Evolutionary conservation across 2,329 filamentous ascomycete species (phyloP).

Genomic region (Lithohypha guttulata): DNA sequence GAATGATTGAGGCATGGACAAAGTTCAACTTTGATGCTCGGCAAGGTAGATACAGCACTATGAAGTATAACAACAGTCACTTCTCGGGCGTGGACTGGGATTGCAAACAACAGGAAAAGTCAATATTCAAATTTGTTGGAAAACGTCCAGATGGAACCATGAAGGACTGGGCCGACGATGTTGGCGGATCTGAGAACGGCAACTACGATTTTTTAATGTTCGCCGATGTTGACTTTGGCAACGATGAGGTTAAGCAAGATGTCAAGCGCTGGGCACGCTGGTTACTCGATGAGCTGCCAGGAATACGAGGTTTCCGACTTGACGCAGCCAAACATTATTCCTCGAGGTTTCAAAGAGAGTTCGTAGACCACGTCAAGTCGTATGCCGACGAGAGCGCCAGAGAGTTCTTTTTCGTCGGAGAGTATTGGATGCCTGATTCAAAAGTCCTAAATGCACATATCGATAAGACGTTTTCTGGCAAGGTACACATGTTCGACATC

Average conservation of each 20-base stretch:
- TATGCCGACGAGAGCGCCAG: conserved; percentile 28
- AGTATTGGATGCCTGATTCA: conserved; percentile 56
- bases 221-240: conserved; percentile 55
- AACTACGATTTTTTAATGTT: conserved; percentile 58
- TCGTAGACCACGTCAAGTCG: conserved; percentile 47
- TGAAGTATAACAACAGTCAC: conserved; percentile 57
- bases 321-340: conserved; percentile 66
- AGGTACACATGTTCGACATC: conserved; percentile 55
- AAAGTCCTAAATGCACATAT: conserved; percentile 48
- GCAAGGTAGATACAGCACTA: conserved; percentile 46
- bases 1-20: conserved; percentile 55
- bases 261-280: conserved; percentile 58
- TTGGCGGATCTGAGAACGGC: conserved; percentile 50
- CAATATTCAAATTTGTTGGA: conserved; percentile 55
- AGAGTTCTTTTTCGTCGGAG: conserved; percentile 55
- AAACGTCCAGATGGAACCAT: conserved; percentile 42
- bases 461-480: conserved; percentile 43
- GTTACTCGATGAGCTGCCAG: conserved; percentile 48
- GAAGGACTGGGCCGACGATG: conserved; percentile 46
- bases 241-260: conserved; percentile 53
- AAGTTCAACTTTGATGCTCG: conserved; percentile 56
- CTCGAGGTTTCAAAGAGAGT: conserved; percentile 54
- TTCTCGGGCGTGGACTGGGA: conserved; percentile 61
- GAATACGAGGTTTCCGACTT: conserved; percentile 55
- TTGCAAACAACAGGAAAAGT: conserved; percentile 40